phyloP scores from a whole-genome alignment of 768 basidiomycete species.

The Xerocomus brunneocitrinus region DNA sequence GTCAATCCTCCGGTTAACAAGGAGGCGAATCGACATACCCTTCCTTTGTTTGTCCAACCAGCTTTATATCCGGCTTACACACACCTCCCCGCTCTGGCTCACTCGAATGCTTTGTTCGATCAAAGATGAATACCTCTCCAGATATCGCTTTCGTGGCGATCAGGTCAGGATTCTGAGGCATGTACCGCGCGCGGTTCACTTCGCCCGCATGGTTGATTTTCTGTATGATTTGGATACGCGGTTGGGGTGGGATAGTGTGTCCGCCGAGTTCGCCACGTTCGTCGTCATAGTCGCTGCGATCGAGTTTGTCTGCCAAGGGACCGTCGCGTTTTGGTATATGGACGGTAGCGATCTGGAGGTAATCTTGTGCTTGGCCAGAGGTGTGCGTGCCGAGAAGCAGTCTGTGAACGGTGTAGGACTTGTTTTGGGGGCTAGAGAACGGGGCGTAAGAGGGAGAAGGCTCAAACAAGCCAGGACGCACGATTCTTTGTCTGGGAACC shows the following conservation, averaged over 20 bases:
- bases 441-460: not conserved
- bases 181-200: constrained; percentile 95
- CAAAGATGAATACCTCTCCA: constrained; percentile 93
- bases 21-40: constrained; percentile 53
- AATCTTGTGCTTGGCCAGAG: constrained; percentile 89
- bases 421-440: constrained; percentile 69
- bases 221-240: constrained; percentile 87
- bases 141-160: constrained; percentile 92
- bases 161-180: constrained; percentile 97
- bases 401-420: constrained; percentile 92
- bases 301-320: constrained; percentile 69
- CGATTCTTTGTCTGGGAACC: constrained; percentile 98
- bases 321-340: constrained; percentile 84
- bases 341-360: constrained; percentile 92
- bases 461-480: constrained; percentile 36
- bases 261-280: constrained; percentile 94
- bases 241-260: constrained; percentile 77
- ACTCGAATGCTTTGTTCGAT: constrained; percentile 93
- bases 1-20: constrained; percentile 3
- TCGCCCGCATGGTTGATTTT: constrained; percentile 94
- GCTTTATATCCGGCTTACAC: constrained; percentile 85
- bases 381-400: constrained; percentile 97
- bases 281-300: constrained; percentile 80
- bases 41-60: constrained; percentile 89
- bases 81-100: constrained; percentile 82